These are phyloP conservation scores for Podaxis sp. DNA, from an alignment of 768 basidiomycete genomes.

Conservation along the genomic window DNA sequence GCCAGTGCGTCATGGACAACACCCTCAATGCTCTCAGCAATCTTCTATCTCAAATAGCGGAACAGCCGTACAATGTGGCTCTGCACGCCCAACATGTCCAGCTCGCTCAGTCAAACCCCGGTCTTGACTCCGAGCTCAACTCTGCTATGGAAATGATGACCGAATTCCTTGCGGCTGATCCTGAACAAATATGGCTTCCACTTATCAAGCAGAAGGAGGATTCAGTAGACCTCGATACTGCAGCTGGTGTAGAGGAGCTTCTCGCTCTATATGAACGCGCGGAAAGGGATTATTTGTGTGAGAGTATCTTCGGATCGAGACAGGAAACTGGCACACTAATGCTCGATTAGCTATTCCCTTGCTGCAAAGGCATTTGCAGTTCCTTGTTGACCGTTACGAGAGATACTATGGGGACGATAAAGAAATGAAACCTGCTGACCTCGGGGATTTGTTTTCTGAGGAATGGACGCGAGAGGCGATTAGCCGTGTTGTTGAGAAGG, in stretches of 20 bases:
- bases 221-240: slow-evolving; percentile 49
- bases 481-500: slow-evolving; percentile 51
- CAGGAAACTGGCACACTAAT: slow-evolving; percentile 6
- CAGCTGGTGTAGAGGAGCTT: slow-evolving; percentile 51
- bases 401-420: slow-evolving; percentile 36
- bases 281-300: slow-evolving; percentile 78
- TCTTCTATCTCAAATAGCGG: slow-evolving; percentile 55
- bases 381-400: slow-evolving; percentile 45
- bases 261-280: slow-evolving; percentile 64
- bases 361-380: slow-evolving; percentile 64
- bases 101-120: slow-evolving; percentile 52
- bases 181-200: slow-evolving; percentile 69
- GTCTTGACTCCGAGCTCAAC: slow-evolving; percentile 56
- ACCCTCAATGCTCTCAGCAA: slow-evolving; percentile 64
- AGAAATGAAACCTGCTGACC: slow-evolving; percentile 44
- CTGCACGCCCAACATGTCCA: slow-evolving; percentile 69
- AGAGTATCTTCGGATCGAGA: slow-evolving; percentile 26
- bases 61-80: slow-evolving; percentile 57
- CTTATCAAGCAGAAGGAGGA: slow-evolving; percentile 55
- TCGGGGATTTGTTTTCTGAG: slow-evolving; percentile 59
- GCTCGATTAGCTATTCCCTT: slow-evolving; percentile 64
- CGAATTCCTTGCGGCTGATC: slow-evolving; percentile 58
- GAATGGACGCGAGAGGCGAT: slow-evolving; percentile 62
- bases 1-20: slow-evolving; percentile 46
- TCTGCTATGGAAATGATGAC: slow-evolving; percentile 68